A percentile compares a stretch with the other conserved stretches of the same genome.
Conservation (phyloP, 441 rosid species). For the Jatropha multifida region DNA sequence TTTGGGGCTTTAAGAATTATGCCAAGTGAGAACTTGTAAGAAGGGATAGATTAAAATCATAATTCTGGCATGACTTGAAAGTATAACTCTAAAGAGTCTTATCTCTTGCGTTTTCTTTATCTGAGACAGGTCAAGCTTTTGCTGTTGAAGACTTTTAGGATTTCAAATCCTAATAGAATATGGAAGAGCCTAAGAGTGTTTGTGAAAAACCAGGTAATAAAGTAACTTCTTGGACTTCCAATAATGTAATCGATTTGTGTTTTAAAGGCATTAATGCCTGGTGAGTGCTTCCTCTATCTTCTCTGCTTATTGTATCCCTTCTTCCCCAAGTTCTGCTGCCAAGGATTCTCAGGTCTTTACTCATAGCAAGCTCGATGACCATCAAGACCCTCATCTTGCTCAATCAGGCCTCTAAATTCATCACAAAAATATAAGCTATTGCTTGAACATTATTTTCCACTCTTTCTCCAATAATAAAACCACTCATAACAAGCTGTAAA, state of each 20-base stretch:
- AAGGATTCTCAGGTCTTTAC: background rate
- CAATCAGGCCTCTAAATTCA: background rate
- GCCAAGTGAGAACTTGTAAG: background rate
- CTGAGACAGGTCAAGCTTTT: background rate
- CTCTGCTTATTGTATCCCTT: background rate
- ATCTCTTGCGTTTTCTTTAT: background rate
- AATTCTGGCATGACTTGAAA: background rate
- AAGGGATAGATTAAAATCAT: background rate
- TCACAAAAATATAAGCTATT: background rate
- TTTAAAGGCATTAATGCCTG: background rate
- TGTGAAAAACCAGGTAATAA: background rate
- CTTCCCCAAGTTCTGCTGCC: background rate
- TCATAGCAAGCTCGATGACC: background rate
- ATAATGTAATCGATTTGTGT: background rate
- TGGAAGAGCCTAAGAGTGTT: background rate
- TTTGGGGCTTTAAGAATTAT: background rate
- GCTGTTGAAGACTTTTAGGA: background rate
- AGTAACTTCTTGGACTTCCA: background rate
- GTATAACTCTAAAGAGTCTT: background rate
- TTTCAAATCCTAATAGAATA: constrained; percentile 2
- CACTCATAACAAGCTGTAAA: background rate
- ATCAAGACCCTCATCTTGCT: background rate
- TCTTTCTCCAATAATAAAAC: background rate
- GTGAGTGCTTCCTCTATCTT: background rate
- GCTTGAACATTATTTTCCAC: background rate